Evolutionary conservation across 768 basidiomycete genomes (phyloP), one percentile per base, ranked within the genome.

Genomic region (Inosperma sp.): DNA sequence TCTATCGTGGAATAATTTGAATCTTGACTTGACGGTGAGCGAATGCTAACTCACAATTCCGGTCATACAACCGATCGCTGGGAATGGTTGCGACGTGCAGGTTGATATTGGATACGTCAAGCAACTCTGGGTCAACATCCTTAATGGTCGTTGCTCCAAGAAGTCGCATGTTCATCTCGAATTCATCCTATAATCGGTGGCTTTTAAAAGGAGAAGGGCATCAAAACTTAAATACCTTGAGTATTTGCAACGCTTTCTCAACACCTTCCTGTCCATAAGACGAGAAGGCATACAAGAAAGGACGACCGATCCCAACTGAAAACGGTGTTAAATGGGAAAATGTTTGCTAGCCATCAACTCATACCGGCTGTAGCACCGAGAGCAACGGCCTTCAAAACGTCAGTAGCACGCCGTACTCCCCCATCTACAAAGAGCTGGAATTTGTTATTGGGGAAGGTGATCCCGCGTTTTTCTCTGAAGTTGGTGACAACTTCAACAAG

Each of bases 161-260:
- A 2, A 98, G 74, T 13, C 94, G 85, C 80, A 97, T 79, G 68
- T 95, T 93, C 95, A 98, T 97, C 73, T 94, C 91, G 59, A 99
- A 92, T 67, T 99, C 95, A 58, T 94, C 91, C 92, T 97, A 62
- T 63, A 43, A 93, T 7, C 53, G 6, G 12, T 31, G 22, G 86
- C 75, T 33, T 35, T 33, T 27, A 10, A 37, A 36, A 27, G 26
- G 19, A 39, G 47, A 14, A 29, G 13, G n/a, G n/a, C n/a, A 5
- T 23, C 16, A 30, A 19, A n/a, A 3, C 25, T 33, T 12, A 62
- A 79, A 50, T 59, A 86, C 89, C 56, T 78, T 75, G 37, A 97
- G 67, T 47, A 97, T 92, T 59, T 88, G 79, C 47, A 96, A 61
- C 1, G 90, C 89, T 56, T 79, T 82, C 47, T 89, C 84, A 21